Evolutionary conservation across 228 moss, liverwort and hornwort genomes (phyloP).

Genomic region (Sphagnum fallax): DNA sequence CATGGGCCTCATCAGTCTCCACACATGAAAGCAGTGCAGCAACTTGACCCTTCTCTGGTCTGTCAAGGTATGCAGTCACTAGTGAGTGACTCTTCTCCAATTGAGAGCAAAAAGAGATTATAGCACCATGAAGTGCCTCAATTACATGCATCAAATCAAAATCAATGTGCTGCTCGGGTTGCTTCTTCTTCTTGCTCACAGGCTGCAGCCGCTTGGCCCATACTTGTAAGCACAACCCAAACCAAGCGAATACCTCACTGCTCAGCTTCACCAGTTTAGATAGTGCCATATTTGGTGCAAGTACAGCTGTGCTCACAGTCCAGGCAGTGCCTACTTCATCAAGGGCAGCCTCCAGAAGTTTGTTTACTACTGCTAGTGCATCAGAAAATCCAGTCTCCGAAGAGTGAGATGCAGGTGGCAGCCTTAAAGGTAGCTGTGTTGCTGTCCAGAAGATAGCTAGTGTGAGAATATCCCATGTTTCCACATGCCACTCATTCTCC

Average conservation of each 20-base stretch:
- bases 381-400: slow-evolving; percentile 17
- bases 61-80: slow-evolving; percentile 26
- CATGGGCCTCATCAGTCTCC: slow-evolving; percentile 7
- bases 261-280: slow-evolving; percentile 42
- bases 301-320: slow-evolving; percentile 17
- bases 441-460: slow-evolving; percentile 71
- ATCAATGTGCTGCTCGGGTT: slow-evolving; percentile 24
- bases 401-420: slow-evolving; percentile 16
- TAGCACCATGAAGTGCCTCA: slow-evolving; percentile 33
- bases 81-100: slow-evolving; percentile 39
- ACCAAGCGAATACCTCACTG: slow-evolving; percentile 83
- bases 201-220: slow-evolving; percentile 79
- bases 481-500: slow-evolving; percentile 25
- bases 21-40: slow-evolving; percentile 16
- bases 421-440: slow-evolving; percentile 39
- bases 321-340: slow-evolving; percentile 34
- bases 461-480: slow-evolving; percentile 44
- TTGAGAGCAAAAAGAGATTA: slow-evolving; percentile 25
- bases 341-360: slow-evolving; percentile 41
- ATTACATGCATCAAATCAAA: slow-evolving; percentile 7
- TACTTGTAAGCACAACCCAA: slow-evolving; percentile 70
- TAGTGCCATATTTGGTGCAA: slow-evolving; percentile 34
- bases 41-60: slow-evolving; percentile 26
- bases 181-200: slow-evolving; percentile 74
- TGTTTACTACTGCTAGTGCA: slow-evolving; percentile 27